Base-by-base conservation (phyloP, 2,329 filamentous ascomycete species). In the Cladophialophora yegresii region DNA sequence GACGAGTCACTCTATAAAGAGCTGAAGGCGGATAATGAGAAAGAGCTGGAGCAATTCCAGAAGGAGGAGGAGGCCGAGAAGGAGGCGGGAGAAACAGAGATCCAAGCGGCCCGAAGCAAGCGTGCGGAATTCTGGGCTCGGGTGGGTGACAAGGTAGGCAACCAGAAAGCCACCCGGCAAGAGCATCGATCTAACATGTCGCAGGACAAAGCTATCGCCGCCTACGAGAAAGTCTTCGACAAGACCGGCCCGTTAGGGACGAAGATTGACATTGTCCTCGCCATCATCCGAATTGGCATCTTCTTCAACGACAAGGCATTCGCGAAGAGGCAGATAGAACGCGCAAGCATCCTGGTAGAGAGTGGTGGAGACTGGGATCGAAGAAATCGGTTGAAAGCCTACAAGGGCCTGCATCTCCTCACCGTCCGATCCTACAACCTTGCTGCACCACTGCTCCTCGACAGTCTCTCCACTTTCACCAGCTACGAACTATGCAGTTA, bases 401-500 rank as follows among this genome's bases (percentile, higher is more conserved):
- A 99, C 84, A 92, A 96, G 76, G 95, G 95, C 67, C 84, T 99
- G 62, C 90, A 98, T 76, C 86, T 96, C 63, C 88, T 99, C 71
- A 98, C 93, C 26, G 87, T 95, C 70, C 92, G 95, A 72, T 93
- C 92, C 67, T 92, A 98, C 83, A 91, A 88, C 77, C 83, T 91
- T 64, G 93, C 92, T 47, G 95, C 95, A 1, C 93, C 95, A 47
- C 86, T 97, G 10, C 89, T 99, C 57, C 91, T 99, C 74, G 95
- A 99, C 83, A 96, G 92, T 75, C 84, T 99, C 71, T 97, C 93
- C 30, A 99, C 95, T 23, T 99, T 99, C 78, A 99, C 95, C 67
- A 97, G 92, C 77, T 97, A 97, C 81, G 95, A 99, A 79, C 87
- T 99, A 56, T 99, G 95, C 87, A 93, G 89, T 70, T 99, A 99